These are phyloP conservation scores for Phaeosphaeria sp. DNA, from an alignment of 2,329 filamentous ascomycete genomes.

Conservation along the genomic window DNA sequence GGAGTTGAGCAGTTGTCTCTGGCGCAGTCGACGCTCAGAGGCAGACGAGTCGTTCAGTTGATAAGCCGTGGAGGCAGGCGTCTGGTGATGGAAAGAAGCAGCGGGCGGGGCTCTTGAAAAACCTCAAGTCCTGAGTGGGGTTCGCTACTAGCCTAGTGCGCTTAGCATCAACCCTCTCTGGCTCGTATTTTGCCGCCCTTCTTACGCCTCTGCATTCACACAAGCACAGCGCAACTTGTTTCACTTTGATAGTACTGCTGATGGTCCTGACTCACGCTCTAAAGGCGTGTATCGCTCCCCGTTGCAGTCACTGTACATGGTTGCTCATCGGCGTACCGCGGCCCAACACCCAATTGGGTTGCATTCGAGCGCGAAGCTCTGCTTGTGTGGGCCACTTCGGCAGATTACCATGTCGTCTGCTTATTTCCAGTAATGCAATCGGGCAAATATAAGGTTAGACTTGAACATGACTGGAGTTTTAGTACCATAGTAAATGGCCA, in stretches of 20 bases:
- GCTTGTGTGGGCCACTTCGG: not conserved
- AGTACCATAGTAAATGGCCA: not conserved
- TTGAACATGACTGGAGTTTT: not conserved
- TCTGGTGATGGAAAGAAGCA: conserved; percentile 19
- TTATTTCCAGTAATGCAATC: not conserved
- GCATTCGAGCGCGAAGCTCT: conserved; percentile 8
- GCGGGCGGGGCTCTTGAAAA: conserved; percentile 10
- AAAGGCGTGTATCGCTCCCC: not conserved
- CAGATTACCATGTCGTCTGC: not conserved
- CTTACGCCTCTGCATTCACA: not conserved
- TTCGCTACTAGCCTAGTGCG: not conserved
- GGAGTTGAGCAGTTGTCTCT: conserved; percentile 37
- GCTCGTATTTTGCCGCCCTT: not conserved
- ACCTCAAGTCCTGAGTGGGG: not conserved
- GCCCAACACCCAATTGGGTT: conserved; percentile 26
- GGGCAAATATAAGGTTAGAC: not conserved
- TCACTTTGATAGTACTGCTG: not conserved
- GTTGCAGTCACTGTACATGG: not conserved
- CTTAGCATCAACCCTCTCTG: not conserved
- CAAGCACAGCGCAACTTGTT: not conserved
- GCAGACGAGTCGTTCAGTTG: conserved; percentile 31
- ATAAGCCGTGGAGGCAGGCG: conserved; percentile 31
- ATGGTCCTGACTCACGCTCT: not conserved
- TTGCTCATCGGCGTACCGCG: conserved; percentile 1
- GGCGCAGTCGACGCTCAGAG: conserved; percentile 39